Evolutionary conservation across 1,284 basidiomycete species (phyloP).

Genomic region (Rhodotorula sp.): DNA sequence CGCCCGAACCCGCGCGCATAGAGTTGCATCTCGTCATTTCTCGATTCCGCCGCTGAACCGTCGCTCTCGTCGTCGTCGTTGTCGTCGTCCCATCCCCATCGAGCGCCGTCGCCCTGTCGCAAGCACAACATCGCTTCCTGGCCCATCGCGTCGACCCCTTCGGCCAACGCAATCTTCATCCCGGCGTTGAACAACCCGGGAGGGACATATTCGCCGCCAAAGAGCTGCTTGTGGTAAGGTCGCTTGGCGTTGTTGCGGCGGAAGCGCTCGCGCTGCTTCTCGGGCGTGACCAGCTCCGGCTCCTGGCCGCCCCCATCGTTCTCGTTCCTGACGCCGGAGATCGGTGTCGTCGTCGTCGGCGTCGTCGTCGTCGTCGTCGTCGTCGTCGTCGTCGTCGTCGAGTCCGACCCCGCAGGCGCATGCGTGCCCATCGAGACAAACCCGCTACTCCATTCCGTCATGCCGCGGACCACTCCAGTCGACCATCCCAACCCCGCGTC

Average conservation of each 20-base stretch:
- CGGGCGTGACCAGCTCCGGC: neutral
- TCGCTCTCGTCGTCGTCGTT: neutral
- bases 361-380: neutral
- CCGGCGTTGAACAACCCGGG: slow-evolving; percentile 4
- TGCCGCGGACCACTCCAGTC: neutral
- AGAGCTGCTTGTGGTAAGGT: slow-evolving; percentile 5
- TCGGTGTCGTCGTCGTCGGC: neutral
- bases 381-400: neutral
- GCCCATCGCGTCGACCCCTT: slow-evolving; percentile 26
- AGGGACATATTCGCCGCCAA: slow-evolving; percentile 17
- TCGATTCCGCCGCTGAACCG: too few relatives aligned
- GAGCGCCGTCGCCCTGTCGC: slow-evolving; percentile 17
- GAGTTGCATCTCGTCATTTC: neutral
- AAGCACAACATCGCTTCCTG: slow-evolving; percentile 30
- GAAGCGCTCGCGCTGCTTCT: slow-evolving; percentile 6
- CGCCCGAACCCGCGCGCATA: slow-evolving; percentile 15
- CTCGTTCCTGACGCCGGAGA: neutral
- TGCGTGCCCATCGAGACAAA: neutral
- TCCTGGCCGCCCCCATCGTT: neutral
- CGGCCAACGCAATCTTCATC: slow-evolving; percentile 12
- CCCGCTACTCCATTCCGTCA: slow-evolving; percentile 4
- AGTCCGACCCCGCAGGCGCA: neutral
- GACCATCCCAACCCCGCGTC: neutral
- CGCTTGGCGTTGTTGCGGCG: neutral
- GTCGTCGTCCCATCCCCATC: slow-evolving; percentile 18